phyloP scores from a whole-genome alignment of 345 rosid species.

The Euphorbia peplus region DNA sequence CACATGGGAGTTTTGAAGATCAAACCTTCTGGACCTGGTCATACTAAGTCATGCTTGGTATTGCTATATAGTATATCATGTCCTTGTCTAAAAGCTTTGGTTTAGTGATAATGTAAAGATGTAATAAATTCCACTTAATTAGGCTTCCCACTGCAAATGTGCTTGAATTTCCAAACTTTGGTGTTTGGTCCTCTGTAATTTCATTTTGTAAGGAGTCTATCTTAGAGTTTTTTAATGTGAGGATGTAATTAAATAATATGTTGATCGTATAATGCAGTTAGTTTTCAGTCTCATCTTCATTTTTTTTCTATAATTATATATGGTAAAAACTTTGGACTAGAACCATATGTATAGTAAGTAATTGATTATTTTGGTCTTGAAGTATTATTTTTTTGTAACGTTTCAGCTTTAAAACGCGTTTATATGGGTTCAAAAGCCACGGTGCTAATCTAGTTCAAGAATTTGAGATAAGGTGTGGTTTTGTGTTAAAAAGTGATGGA shows the following conservation, averaged over 20 bases:
- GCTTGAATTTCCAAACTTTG: conserved; percentile 20
- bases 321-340: too few species aligned
- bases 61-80: neutral
- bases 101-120: conserved; percentile 13
- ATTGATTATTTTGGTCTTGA: too few species aligned
- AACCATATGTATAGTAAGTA: too few species aligned
- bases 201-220: conserved; percentile 14
- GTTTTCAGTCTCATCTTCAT: too few species aligned
- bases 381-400: too few species aligned
- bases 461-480: too few species aligned
- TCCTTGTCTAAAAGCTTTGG: conserved; percentile 6
- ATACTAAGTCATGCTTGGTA: conserved; percentile 15
- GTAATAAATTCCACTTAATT: conserved; percentile 19
- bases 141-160: conserved; percentile 16
- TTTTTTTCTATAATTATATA: too few species aligned
- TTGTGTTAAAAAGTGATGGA: too few species aligned
- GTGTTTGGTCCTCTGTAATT: conserved; percentile 21
- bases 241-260: conserved; percentile 32
- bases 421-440: too few species aligned
- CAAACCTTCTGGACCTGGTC: conserved; percentile 35
- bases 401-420: too few species aligned
- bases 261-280: neutral
- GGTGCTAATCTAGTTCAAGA: too few species aligned
- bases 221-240: conserved; percentile 1
- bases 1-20: conserved; percentile 29